Evolutionary conservation across 345 rosid species (phyloP), one percentile per base, ranked within the genome.

Genomic region (Zanthoxylum bungeanum): DNA sequence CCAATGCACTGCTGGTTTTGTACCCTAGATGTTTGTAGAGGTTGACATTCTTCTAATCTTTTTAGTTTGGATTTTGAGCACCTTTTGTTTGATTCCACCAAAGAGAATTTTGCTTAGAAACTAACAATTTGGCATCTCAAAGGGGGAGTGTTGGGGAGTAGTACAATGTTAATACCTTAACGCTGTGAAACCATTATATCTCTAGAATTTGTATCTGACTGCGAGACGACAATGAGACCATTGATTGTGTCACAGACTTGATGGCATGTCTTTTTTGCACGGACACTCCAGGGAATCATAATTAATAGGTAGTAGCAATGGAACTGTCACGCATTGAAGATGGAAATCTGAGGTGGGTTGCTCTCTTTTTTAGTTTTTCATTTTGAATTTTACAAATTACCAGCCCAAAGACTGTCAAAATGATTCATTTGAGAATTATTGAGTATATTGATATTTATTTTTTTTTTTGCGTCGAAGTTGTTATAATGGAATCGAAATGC

Each of bases 11-110:
- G 94, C 95, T 74, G 97, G 97, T 63, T 88, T 95, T 83, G 79
- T 85, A 7, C 99, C 11, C 75, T 93, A 42, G 97, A 96, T 83
- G 99, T 96, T 73, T 97, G 93, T 93, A 70, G 96, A 96, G 96
- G 96, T 95, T 55, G 28, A 25, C 21, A 19, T 34, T 37, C 39
- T 34, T 56, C 16, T 7, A 25, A 17, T 12, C 3, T 39, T 28
- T 37, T 30, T 16, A 49, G 25, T 17, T 50, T 27, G 17, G 70
- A 66, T 31, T 25, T 9, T 30, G 10, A n/a, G n/a, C n/a, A n/a
- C 1, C 37, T 6, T 24, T 28, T 46, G 12, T n/a, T n/a, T n/a
- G n/a, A 9, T 9, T 44, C 28, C 31, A n/a, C 22, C 68, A 17
- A 46, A 21, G 4, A 12, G 36, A 30, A 30, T 4, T 9, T 58